A percentile compares a stretch with the other conserved stretches of the same genome.
phyloP scores from a whole-genome alignment of 805 yeast species.

The Spathaspora girioi region DNA sequence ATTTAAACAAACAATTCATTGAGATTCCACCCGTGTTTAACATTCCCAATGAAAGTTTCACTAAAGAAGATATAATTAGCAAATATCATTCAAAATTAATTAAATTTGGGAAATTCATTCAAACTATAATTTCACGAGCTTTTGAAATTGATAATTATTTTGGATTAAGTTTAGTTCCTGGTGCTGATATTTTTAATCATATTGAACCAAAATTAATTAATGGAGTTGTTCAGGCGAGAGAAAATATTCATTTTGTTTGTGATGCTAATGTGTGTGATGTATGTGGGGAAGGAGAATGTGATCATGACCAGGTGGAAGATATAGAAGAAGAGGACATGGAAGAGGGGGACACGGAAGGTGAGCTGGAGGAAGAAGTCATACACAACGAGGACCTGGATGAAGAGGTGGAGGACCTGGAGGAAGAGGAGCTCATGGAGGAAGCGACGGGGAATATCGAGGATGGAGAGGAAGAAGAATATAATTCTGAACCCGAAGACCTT shows the following conservation, averaged over 20 bases:
- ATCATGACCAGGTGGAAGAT: conserved; percentile 20
- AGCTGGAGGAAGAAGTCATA: conserved; percentile 10
- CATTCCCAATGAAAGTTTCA: conserved; percentile 5
- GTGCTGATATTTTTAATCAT: conserved; percentile 89
- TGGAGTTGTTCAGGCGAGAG: conserved; percentile 25
- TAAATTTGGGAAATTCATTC: conserved; percentile 54
- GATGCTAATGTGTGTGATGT: conserved; percentile 26
- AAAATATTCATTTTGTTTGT: conserved; percentile 63
- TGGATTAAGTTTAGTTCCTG: conserved; percentile 78
- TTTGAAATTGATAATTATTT: conserved; percentile 77
- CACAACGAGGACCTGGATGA: conserved; percentile 10
- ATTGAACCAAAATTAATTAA: conserved; percentile 28
- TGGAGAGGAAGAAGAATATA: conserved; percentile 10
- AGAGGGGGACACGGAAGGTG: conserved; percentile 2
- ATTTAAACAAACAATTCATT: conserved; percentile 19
- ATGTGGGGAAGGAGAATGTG: conserved; percentile 34
- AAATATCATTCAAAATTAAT: conserved; percentile 24
- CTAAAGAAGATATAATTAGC: conserved; percentile 13
- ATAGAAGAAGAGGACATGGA: conserved; percentile 1
- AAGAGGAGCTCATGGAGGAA: background rate
- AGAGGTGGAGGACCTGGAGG: conserved; percentile 12
- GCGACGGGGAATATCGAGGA: conserved; percentile 6
- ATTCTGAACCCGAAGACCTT: too few species aligned
- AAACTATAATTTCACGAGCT: conserved; percentile 70
- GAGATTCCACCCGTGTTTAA: conserved; percentile 36